phyloP scores from a whole-genome alignment of 805 yeast species.

The Blastobotrys americana region DNA sequence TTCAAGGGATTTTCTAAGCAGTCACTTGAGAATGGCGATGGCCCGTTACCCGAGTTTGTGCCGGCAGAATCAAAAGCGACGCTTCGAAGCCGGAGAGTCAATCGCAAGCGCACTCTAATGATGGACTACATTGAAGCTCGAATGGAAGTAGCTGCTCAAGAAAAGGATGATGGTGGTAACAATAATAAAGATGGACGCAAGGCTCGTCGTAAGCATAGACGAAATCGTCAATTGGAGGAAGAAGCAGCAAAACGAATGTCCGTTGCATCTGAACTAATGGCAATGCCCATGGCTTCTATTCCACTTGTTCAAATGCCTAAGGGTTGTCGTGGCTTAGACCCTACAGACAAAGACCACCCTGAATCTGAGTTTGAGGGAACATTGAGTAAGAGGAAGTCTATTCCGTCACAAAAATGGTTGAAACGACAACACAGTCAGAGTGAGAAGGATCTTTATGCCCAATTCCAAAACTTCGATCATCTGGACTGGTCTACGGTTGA shows the following conservation, averaged over 20 bases:
- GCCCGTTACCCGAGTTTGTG: neutral
- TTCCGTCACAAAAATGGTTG: neutral
- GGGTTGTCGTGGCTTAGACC: neutral
- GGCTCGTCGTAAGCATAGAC: neutral
- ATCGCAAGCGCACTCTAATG: neutral
- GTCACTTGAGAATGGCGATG: constrained; percentile 3
- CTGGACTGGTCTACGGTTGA: neutral
- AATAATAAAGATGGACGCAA: neutral
- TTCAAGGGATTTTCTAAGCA: constrained; percentile 11
- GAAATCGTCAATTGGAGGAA: neutral
- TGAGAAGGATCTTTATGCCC: neutral
- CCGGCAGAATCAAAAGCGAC: constrained; percentile 1
- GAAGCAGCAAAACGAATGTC: neutral
- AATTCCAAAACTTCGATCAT: neutral
- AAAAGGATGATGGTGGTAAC: neutral
- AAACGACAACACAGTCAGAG: neutral
- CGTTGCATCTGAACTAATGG: neutral
- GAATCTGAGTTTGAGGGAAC: neutral
- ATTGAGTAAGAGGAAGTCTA: neutral
- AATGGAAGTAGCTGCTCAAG: neutral
- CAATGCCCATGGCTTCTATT: neutral
- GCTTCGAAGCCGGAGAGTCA: neutral
- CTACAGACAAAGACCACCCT: neutral
- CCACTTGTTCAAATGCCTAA: neutral
- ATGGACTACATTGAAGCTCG: neutral